Conservation (phyloP, 768 basidiomycete genomes). For the Rhizopogon sp. region DNA sequence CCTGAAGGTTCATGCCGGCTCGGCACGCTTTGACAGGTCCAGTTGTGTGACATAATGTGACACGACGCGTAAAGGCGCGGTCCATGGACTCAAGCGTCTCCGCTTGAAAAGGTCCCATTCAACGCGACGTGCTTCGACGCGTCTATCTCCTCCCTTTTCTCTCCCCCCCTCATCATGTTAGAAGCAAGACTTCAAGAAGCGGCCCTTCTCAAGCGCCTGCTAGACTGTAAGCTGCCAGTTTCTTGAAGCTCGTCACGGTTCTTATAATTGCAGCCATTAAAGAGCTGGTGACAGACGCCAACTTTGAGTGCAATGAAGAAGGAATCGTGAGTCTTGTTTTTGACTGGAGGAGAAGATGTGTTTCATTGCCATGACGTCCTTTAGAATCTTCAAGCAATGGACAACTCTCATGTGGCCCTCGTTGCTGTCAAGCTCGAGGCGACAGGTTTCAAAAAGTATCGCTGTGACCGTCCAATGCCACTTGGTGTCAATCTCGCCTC, state of each 20-base stretch:
- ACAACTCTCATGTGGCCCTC: constrained; percentile 98
- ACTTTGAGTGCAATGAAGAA: constrained; percentile 95
- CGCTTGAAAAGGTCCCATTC: constrained; percentile 25
- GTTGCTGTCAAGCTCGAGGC: constrained; percentile 81
- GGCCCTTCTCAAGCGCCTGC: constrained; percentile 82
- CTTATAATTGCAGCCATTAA: constrained; percentile 69
- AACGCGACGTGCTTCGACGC: constrained; percentile 26
- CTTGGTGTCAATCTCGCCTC: constrained; percentile 84
- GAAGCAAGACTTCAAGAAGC: constrained; percentile 92
- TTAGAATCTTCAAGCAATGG: constrained; percentile 93
- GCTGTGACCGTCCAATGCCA: constrained; percentile 94
- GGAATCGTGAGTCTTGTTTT: constrained; percentile 59
- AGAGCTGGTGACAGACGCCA: constrained; percentile 95
- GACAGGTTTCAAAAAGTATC: constrained; percentile 78
- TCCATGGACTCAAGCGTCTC: constrained; percentile 19
- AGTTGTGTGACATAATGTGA: constrained; percentile 26
- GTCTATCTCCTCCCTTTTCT: constrained; percentile 14
- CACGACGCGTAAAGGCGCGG: constrained; percentile 20
- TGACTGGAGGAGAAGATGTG: background rate
- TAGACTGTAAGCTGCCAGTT: constrained; percentile 67
- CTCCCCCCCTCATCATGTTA: constrained; percentile 47
- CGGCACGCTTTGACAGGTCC: constrained; percentile 12
- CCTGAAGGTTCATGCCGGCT: background rate
- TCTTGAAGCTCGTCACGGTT: constrained; percentile 5
- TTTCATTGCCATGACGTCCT: background rate